Conservation (phyloP, 768 basidiomycete species). For the Hirschioporus abietinus region DNA sequence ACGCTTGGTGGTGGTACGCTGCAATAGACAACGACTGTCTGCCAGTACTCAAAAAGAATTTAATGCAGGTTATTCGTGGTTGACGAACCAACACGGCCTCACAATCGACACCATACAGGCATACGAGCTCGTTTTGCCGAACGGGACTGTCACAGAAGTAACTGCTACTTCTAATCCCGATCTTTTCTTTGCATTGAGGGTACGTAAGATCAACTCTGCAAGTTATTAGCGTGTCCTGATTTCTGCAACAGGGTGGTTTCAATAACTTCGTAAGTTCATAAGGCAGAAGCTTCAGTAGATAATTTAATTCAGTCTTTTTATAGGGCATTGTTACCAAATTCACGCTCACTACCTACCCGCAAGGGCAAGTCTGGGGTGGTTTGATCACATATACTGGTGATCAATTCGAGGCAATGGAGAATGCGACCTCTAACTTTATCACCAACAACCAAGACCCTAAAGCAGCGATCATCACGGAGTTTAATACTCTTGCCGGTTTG, state of each 20-base stretch:
- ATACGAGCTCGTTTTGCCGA: conserved; percentile 18
- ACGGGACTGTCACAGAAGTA: conserved; percentile 14
- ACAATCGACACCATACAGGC: conserved; percentile 16
- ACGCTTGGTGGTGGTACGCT: conserved; percentile 18
- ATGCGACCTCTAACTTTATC: conserved; percentile 19
- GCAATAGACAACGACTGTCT: background rate
- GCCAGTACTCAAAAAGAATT: background rate
- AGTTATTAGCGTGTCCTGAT: background rate
- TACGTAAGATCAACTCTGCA: conserved; percentile 14
- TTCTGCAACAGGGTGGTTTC: conserved; percentile 6
- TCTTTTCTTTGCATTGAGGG: conserved; percentile 39
- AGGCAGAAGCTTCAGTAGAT: background rate
- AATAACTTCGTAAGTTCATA: conserved; percentile 10
- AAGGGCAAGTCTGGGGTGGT: conserved; percentile 46
- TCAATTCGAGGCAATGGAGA: background rate
- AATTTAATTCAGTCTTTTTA: background rate
- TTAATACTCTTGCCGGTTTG: conserved; percentile 29
- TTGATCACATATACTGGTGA: conserved; percentile 5
- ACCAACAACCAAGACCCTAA: conserved; percentile 43
- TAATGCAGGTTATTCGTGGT: conserved; percentile 13
- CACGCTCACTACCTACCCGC: conserved; percentile 47
- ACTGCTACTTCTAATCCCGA: conserved; percentile 24
- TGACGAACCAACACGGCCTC: conserved; percentile 16
- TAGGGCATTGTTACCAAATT: conserved; percentile 59
- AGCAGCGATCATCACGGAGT: conserved; percentile 43